Evolutionary conservation across 1,284 basidiomycete species (phyloP).

Genomic region (Cystobasidium pallidum): DNA sequence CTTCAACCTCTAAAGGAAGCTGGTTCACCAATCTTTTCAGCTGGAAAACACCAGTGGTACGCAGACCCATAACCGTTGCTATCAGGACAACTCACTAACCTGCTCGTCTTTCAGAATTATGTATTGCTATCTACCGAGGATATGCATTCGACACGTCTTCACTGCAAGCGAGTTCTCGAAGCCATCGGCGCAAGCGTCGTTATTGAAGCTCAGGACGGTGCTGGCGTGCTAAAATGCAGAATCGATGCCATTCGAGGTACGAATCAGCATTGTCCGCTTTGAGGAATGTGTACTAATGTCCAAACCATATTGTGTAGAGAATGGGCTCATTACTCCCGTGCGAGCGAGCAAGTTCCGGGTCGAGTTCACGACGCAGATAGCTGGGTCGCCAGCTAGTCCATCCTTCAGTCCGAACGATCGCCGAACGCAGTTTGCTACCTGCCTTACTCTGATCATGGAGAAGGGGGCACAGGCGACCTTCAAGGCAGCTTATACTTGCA

Average conservation of each 20-base stretch:
- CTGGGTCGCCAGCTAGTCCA: slow-evolving; percentile 53
- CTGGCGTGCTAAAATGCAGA: slow-evolving; percentile 67
- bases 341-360: slow-evolving; percentile 71
- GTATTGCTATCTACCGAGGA: slow-evolving; percentile 72
- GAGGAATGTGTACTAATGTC: not conserved
- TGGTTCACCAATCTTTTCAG: slow-evolving; percentile 91
- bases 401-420: slow-evolving; percentile 41
- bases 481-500: slow-evolving; percentile 69
- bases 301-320: slow-evolving; percentile 60
- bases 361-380: slow-evolving; percentile 66
- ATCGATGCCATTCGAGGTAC: slow-evolving; percentile 64
- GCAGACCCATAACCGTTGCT: not conserved
- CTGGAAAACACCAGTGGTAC: slow-evolving; percentile 63
- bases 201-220: slow-evolving; percentile 66
- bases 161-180: slow-evolving; percentile 69
- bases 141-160: slow-evolving; percentile 66
- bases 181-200: slow-evolving; percentile 68
- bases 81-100: not conserved
- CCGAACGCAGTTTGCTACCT: slow-evolving; percentile 57
- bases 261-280: slow-evolving; percentile 20
- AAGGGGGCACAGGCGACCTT: slow-evolving; percentile 84
- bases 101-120: slow-evolving; percentile 58
- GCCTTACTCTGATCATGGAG: slow-evolving; percentile 76
- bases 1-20: slow-evolving; percentile 63
- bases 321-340: slow-evolving; percentile 58